These are phyloP conservation scores for Daldinia grandis DNA, from an alignment of 495 filamentous ascomycete genomes.

Conservation along the genomic window DNA sequence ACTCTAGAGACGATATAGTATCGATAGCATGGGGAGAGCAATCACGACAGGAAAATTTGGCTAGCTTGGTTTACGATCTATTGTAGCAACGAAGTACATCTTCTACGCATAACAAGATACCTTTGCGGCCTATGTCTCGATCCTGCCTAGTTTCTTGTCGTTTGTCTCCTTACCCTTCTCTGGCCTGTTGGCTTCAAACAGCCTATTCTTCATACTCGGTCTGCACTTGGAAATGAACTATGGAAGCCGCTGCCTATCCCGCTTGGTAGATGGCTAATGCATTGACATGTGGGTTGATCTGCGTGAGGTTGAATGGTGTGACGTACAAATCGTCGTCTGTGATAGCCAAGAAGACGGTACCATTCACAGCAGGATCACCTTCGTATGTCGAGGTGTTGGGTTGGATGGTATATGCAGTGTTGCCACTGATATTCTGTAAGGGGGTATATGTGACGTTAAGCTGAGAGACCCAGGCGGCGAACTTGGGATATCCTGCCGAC, in stretches of 20 bases:
- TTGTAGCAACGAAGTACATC: not conserved
- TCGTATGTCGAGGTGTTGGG: conserved; percentile 68
- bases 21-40: not conserved
- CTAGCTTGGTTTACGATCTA: not conserved
- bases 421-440: conserved; percentile 62
- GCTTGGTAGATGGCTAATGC: conserved; percentile 82
- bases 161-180: not conserved
- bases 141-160: not conserved
- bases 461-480: conserved; percentile 82
- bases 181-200: not conserved
- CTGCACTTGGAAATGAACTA: not conserved
- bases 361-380: conserved; percentile 76
- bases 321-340: conserved; percentile 73
- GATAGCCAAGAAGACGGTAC: conserved; percentile 80
- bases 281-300: conserved; percentile 79
- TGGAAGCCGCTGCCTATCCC: conserved; percentile 58
- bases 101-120: not conserved
- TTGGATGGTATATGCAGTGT: conserved; percentile 73
- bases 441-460: conserved; percentile 85
- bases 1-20: not conserved
- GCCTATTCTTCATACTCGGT: not conserved
- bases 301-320: conserved; percentile 78
- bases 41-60: not conserved
- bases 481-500: conserved; percentile 65
- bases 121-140: not conserved